phyloP scores from a whole-genome alignment of 495 filamentous ascomycete genomes.

The Penicillium canariense region DNA sequence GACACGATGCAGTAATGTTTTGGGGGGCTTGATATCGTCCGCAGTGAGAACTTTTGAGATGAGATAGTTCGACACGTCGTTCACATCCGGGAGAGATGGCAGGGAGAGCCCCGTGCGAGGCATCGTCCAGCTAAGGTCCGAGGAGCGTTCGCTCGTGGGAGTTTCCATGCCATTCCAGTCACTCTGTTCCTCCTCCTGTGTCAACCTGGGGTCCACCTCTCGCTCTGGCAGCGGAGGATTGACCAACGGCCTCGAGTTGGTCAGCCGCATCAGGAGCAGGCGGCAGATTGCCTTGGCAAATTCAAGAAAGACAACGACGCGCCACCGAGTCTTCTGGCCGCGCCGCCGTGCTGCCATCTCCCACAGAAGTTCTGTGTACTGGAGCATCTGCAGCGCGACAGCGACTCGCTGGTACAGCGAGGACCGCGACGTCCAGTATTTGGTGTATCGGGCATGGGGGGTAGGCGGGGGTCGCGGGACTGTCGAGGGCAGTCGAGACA shows the following conservation, averaged over 20 bases:
- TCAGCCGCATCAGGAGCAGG: constrained; percentile 77
- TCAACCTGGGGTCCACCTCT: constrained; percentile 63
- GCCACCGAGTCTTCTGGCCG: constrained; percentile 82
- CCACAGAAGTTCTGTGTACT: constrained; percentile 87
- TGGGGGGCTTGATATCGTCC: constrained; percentile 92
- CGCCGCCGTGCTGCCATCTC: constrained; percentile 84
- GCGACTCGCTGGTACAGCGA: constrained; percentile 75
- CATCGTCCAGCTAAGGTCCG: constrained; percentile 78
- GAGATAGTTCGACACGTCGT: constrained; percentile 80
- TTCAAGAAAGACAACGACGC: constrained; percentile 84
- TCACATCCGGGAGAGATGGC: constrained; percentile 72
- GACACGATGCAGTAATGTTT: constrained; percentile 70
- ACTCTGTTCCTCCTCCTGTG: constrained; percentile 51
- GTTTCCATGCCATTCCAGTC: constrained; percentile 51
- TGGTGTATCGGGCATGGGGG: constrained; percentile 85
- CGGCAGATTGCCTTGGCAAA: constrained; percentile 83
- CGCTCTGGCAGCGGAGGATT: constrained; percentile 84
- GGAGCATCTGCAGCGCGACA: constrained; percentile 78
- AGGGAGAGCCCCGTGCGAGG: constrained; percentile 84
- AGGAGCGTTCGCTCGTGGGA: constrained; percentile 44
- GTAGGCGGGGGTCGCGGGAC: constrained; percentile 53
- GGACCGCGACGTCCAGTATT: constrained; percentile 78
- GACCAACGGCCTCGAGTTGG: constrained; percentile 79
- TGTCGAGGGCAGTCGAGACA: constrained; percentile 46
- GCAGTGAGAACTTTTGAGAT: constrained; percentile 89